Conservation (phyloP, 1,284 basidiomycete species). For the Schizophyllum commune region DNA sequence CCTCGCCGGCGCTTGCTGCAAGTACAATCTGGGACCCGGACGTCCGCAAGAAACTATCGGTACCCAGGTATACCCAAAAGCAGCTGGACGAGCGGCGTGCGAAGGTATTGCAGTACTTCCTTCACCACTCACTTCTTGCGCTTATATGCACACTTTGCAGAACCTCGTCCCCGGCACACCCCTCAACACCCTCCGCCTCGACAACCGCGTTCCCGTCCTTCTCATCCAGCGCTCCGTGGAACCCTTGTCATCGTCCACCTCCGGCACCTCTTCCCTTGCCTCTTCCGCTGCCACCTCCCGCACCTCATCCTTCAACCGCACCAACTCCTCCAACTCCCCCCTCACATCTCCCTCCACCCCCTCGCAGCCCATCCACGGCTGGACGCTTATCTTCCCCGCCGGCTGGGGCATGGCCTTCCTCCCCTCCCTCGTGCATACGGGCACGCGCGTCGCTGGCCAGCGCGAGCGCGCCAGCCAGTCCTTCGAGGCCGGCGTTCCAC, state of each 20-base stretch:
- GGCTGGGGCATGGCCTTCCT: constrained; percentile 89
- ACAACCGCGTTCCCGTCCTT: constrained; percentile 76
- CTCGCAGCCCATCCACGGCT: constrained; percentile 58
- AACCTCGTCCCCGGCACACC: constrained; percentile 69
- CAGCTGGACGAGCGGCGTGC: constrained; percentile 76
- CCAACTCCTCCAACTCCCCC: no score
- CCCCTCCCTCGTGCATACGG: constrained; percentile 71
- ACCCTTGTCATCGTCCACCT: constrained; percentile 19
- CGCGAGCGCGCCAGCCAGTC: constrained; percentile 68
- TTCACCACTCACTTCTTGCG: no score
- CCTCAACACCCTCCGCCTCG: constrained; percentile 58
- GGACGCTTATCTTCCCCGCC: constrained; percentile 75
- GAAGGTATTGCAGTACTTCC: constrained; percentile 35
- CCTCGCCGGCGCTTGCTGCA: constrained; percentile 50
- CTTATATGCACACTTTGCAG: constrained; percentile 25
- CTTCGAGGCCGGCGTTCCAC: constrained; percentile 67
- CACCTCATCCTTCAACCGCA: no score
- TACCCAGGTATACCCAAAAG: constrained; percentile 72
- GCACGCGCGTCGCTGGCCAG: constrained; percentile 75
- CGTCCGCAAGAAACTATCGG: constrained; percentile 41
- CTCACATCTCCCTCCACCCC: background rate
- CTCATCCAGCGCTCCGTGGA: constrained; percentile 76
- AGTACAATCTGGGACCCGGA: constrained; percentile 68
- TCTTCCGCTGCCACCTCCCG: background rate
- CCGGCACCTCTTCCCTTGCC: constrained; percentile 12